Evolutionary conservation across 129 eudicot species (phyloP), one percentile per base, ranked within the genome.

Genomic region (Logfia minima): DNA sequence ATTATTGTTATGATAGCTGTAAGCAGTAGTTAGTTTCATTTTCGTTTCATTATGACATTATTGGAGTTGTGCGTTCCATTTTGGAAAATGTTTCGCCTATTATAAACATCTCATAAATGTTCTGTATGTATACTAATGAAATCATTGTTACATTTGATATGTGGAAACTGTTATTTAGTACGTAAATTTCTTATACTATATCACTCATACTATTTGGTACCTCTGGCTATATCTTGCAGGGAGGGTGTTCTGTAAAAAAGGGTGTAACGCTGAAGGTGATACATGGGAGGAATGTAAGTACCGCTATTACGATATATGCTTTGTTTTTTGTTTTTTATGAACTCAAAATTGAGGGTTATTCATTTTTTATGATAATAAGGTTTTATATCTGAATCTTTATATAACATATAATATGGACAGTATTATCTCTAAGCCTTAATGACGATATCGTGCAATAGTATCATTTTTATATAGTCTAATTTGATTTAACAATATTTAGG

Each of bases 201-300:
- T 39, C 17, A 63, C 52, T 17, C 35, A 43, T 9, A 19, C 52
- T 66, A 19, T 64, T 64, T 48, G 35, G 9, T 17, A 37, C 29
- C n/a, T 68, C 8, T 68, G 31, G 18, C 39, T 65, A 73, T 35
- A 64, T 84, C 24, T 71, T 82, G 82, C 78, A 91, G 99, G 97
- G 97, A 87, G 99, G 83, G 99, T 94, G 14, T 94, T 94, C 75
- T 94, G 99, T 88, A 94, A 94, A 81, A 94, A 94, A 79, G 99
- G 99, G 34, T 91, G 97, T 77, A 90, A 75, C 32, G 87, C 97
- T 78, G 96, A 94, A 85, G 97, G 99, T 72, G 99, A 94, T 17
- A 91, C 99, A 41, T 94, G 92, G 93, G 99, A 94, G 39, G 99
- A 91, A 77, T 94, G 99, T 94, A 83, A 89, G 98, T 81, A 51